These are phyloP conservation scores for Didymella sp. DNA, from an alignment of 2,329 filamentous ascomycete genomes.

Conservation along the genomic window DNA sequence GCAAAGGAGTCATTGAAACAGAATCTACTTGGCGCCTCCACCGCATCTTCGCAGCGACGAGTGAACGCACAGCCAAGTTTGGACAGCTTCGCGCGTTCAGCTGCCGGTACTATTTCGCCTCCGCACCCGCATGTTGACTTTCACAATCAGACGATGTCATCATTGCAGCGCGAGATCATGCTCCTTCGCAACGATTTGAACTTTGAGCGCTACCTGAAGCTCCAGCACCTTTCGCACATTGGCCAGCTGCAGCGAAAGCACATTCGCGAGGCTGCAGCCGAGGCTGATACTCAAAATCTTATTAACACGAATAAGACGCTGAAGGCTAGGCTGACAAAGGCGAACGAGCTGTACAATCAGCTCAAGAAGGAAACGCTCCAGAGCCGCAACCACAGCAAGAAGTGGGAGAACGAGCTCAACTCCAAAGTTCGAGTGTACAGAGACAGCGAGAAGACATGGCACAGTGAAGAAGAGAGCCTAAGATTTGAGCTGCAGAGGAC, in stretches of 20 bases:
- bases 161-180: constrained; percentile 75
- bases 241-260: constrained; percentile 77
- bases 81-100: constrained; percentile 43
- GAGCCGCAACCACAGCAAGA: constrained; percentile 75
- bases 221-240: constrained; percentile 83
- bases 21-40: constrained; percentile 26
- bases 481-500: constrained; percentile 65
- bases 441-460: constrained; percentile 73
- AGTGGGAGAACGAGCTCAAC: constrained; percentile 76
- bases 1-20: constrained; percentile 45
- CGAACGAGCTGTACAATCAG: constrained; percentile 72
- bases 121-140: constrained; percentile 37
- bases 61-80: constrained; percentile 36
- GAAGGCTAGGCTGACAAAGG: constrained; percentile 74
- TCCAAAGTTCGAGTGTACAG: constrained; percentile 70
- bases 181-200: constrained; percentile 80
- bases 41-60: constrained; percentile 28
- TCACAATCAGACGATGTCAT: constrained; percentile 48
- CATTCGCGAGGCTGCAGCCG: constrained; percentile 76
- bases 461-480: constrained; percentile 63
- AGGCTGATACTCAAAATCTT: constrained; percentile 82
- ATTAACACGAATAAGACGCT: constrained; percentile 77
- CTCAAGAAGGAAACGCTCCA: constrained; percentile 75
- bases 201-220: constrained; percentile 83
- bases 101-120: constrained; percentile 34